These are phyloP conservation scores for Stellera chamaejasme DNA, from an alignment of 345 rosid genomes.

Conservation along the genomic window DNA sequence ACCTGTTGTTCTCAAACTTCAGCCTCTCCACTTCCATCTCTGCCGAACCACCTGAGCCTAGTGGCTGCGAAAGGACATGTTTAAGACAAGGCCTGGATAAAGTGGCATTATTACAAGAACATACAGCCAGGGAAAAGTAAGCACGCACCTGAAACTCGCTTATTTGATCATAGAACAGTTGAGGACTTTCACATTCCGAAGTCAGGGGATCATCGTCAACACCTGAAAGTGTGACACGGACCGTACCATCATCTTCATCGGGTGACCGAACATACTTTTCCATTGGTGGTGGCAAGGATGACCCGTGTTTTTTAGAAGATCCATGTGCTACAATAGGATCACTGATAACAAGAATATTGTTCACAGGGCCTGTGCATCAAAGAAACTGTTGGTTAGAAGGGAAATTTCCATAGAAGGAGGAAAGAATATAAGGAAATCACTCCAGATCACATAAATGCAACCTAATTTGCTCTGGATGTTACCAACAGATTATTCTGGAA, in stretches of 20 bases:
- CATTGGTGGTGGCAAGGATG: constrained; percentile 49
- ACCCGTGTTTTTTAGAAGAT: constrained; percentile 45
- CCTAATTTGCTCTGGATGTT: neutral
- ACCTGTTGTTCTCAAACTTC: constrained; percentile 37
- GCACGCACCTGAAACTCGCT: constrained; percentile 56
- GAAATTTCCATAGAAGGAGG: neutral
- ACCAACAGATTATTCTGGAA: too few relatives aligned
- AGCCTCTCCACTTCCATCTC: constrained; percentile 63
- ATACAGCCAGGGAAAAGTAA: neutral
- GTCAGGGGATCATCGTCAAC: constrained; percentile 17
- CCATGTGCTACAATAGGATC: constrained; percentile 23
- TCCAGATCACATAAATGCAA: neutral
- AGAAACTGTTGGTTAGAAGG: neutral
- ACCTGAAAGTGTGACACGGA: constrained; percentile 29
- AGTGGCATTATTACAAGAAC: neutral
- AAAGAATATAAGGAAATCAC: neutral
- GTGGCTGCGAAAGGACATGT: constrained; percentile 26
- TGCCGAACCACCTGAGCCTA: constrained; percentile 46
- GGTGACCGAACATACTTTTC: constrained; percentile 37
- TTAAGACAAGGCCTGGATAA: too few relatives aligned
- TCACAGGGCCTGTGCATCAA: constrained; percentile 49
- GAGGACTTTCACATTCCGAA: constrained; percentile 29
- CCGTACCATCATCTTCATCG: constrained; percentile 31
- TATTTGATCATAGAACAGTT: constrained; percentile 44
- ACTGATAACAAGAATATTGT: constrained; percentile 52